Evolutionary conservation across 2,329 filamentous ascomycete genomes (phyloP), one percentile per base, ranked within the genome.

Genomic region (Hymenoscyphus scutula): DNA sequence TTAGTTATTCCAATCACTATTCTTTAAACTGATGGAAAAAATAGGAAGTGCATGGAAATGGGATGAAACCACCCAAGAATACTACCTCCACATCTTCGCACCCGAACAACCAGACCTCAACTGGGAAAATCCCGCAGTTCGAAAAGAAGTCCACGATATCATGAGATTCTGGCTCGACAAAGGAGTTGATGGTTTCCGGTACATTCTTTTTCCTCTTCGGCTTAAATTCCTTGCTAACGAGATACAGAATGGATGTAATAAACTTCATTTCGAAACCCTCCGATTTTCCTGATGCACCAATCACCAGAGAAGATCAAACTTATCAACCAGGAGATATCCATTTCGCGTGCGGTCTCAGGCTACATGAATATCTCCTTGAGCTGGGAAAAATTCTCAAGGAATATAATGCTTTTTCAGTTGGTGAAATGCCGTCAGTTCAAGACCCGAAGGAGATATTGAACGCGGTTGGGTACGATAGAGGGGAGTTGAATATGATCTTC

Each of bases 41-140:
- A n/a, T 29, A 71, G 70, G 70, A 45, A 68, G 80, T n/a, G 81
- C 80, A 0, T 85, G 82, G 82, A 78, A 79, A 15, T 84, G 78
- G 72, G 82, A 84, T 58, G 80, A 82, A 59, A 64, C 70, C 0
- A 80, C 81, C 0, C 74, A 79, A 41, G 79, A 84, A 64, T 85
- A 84, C 64, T 85, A 84, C 62, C 74, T 85, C 1, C 81, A 82
- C 66, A 78, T 92, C 1, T 93, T 90, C 71, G 83, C 84, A 0
- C 79, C 83, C 0, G 84, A 88, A 56, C 90, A 92, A 71, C 90
- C 90, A 0, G 90, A 93, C 67, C 78, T 93, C 19, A 92, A 92
- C 71, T 92, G 89, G 89, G 87, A 91, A 61, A 87, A 88, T 56
- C 79, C 81, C 0, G 82, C 83, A 1, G 86, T 89, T 7, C 83